Evolutionary conservation across 192 early-diverging fungal species (phyloP).

Genomic region (Piromyces finnis): DNA sequence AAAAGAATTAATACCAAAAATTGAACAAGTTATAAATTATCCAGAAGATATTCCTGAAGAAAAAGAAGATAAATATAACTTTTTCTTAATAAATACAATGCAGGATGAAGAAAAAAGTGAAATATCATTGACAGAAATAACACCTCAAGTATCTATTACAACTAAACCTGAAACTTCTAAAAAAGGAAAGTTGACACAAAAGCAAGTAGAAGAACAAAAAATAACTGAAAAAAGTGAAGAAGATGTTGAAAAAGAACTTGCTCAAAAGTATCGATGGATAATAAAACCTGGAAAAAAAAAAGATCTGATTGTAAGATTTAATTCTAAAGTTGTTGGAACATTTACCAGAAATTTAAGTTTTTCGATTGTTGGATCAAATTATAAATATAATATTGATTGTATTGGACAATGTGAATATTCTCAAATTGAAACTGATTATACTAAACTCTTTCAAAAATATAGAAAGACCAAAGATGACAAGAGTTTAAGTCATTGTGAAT

Average conservation of each 20-base stretch:
- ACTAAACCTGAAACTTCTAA: background rate
- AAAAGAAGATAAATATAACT: background rate
- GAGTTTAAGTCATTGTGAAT: constrained; percentile 27
- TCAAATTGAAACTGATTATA: constrained; percentile 16
- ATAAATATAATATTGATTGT: constrained; percentile 14
- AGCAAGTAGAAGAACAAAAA: constrained; percentile 1
- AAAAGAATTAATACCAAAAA: background rate
- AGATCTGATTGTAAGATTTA: constrained; percentile 26
- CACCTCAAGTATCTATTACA: background rate
- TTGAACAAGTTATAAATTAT: background rate
- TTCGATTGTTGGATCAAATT: constrained; percentile 20
- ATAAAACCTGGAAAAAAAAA: constrained; percentile 23
- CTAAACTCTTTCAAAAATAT: constrained; percentile 26
- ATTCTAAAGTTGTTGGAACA: constrained; percentile 23
- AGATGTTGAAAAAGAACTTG: constrained; percentile 16
- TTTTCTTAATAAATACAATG: background rate
- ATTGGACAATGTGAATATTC: constrained; percentile 28
- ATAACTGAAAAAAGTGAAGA: constrained; percentile 7
- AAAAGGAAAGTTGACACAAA: background rate
- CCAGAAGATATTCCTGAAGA: background rate
- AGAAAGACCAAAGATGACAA: constrained; percentile 25
- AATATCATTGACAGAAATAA: background rate
- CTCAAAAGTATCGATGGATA: constrained; percentile 21
- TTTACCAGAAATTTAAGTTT: constrained; percentile 25
- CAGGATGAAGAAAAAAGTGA: background rate